Conservation (phyloP, 108 stramenopile genomes). For the Craspedostauros australis region DNA sequence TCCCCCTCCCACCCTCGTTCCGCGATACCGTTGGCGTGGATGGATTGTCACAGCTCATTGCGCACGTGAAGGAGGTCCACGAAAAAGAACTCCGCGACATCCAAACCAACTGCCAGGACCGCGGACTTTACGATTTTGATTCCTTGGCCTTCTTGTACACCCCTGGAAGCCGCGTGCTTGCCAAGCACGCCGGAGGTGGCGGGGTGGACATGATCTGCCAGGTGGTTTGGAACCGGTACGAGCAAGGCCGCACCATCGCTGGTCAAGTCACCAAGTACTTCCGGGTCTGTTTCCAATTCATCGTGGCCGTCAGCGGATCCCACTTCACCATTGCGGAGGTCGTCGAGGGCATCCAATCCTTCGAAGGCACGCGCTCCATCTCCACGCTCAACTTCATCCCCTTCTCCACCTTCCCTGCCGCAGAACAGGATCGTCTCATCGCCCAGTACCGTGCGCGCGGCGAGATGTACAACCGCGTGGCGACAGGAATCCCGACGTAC, state of each 20-base stretch:
- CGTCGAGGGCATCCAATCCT: conserved; percentile 53
- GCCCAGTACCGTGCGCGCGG: conserved; percentile 33
- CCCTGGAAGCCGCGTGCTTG: conserved; percentile 40
- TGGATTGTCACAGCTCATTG: conserved; percentile 52
- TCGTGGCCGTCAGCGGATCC: conserved; percentile 41
- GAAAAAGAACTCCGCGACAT: conserved; percentile 18
- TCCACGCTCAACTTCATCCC: conserved; percentile 45
- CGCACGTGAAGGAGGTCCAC: conserved; percentile 25
- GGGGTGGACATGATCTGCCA: conserved; percentile 49
- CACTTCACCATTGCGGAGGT: conserved; percentile 50
- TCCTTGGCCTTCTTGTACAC: conserved; percentile 40
- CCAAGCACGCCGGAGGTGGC: conserved; percentile 45
- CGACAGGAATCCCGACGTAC: conserved; percentile 23
- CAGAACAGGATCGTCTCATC: conserved; percentile 18
- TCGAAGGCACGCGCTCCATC: conserved; percentile 42
- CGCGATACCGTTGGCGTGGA: conserved; percentile 25
- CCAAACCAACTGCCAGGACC: neutral
- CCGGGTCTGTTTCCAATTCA: conserved; percentile 44
- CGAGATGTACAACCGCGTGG: conserved; percentile 37
- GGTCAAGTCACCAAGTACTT: conserved; percentile 46
- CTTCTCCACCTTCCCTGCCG: conserved; percentile 3
- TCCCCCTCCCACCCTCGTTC: conserved; percentile 10
- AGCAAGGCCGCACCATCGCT: conserved; percentile 39
- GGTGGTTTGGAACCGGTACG: conserved; percentile 53
- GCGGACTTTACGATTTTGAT: conserved; percentile 56